These are phyloP conservation scores for Biscogniauxia mediterranea DNA, from an alignment of 2,329 filamentous ascomycete genomes.

Conservation along the genomic window DNA sequence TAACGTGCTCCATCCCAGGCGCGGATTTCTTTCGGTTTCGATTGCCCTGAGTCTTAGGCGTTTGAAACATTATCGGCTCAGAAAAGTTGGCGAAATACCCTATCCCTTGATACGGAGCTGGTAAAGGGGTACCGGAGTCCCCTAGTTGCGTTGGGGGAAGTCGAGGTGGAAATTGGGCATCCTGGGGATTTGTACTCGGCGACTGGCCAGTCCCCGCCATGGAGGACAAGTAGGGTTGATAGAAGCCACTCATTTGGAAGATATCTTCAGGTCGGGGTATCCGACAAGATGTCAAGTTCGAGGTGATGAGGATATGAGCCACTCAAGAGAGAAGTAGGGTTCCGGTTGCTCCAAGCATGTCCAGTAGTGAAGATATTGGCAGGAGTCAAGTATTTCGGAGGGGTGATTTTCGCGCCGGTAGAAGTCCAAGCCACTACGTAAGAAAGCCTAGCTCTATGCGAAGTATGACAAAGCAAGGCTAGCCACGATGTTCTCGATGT, in stretches of 20 bases:
- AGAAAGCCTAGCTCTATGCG: not conserved
- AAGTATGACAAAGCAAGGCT: not conserved
- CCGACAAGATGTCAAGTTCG: slow-evolving; percentile 3
- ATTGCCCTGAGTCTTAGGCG: slow-evolving; percentile 43
- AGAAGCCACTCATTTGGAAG: slow-evolving; percentile 53
- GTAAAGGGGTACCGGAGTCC: slow-evolving; percentile 33
- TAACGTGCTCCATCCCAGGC: slow-evolving; percentile 67
- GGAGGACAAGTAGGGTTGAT: slow-evolving; percentile 54
- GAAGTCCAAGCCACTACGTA: not conserved
- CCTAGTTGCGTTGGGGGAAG: slow-evolving; percentile 31
- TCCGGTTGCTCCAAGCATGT: not conserved
- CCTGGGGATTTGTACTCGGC: slow-evolving; percentile 39
- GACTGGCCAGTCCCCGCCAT: slow-evolving; percentile 44
- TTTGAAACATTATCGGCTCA: slow-evolving; percentile 48
- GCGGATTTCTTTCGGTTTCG: slow-evolving; percentile 51
- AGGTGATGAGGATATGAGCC: slow-evolving; percentile 1
- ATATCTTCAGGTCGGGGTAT: slow-evolving; percentile 14
- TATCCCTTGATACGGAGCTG: slow-evolving; percentile 45
- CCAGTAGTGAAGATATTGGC: not conserved
- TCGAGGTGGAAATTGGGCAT: slow-evolving; percentile 38
- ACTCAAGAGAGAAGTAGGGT: not conserved
- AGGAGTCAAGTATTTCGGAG: not conserved
- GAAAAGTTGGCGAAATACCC: slow-evolving; percentile 51
- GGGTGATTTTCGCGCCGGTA: not conserved
- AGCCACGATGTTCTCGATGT: slow-evolving; percentile 10